These are phyloP conservation scores for Sugiyamaella sp. DNA, from an alignment of 1,139 yeast species.

Conservation along the genomic window DNA sequence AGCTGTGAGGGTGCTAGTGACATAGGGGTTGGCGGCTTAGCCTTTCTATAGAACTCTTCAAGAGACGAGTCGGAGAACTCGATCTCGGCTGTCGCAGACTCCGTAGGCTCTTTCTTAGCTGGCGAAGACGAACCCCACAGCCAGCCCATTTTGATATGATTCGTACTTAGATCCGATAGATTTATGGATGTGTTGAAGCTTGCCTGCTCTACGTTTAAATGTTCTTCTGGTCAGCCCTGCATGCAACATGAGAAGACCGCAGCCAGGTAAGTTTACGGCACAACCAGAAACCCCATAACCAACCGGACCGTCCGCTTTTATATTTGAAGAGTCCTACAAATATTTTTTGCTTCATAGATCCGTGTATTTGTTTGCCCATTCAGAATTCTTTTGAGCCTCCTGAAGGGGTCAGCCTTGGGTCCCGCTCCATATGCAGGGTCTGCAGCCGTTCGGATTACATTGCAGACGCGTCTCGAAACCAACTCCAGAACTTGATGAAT, in stretches of 20 bases:
- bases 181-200: not conserved
- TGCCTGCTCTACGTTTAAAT: not conserved
- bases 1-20: slow-evolving; percentile 27
- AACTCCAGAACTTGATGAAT: slow-evolving; percentile 1
- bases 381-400: too few species aligned
- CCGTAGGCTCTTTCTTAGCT: not conserved
- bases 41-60: slow-evolving; percentile 27
- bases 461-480: not conserved
- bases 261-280: not conserved
- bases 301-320: too few species aligned
- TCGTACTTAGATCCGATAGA: not conserved
- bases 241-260: too few species aligned
- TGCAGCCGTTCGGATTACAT: not conserved
- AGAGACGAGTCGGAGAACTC: slow-evolving; percentile 27
- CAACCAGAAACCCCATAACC: too few species aligned
- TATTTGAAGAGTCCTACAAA: too few species aligned
- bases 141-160: slow-evolving; percentile 15
- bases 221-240: too few species aligned
- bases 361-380: too few species aligned
- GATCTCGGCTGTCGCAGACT: slow-evolving; percentile 1
- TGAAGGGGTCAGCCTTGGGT: not conserved
- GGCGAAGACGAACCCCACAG: slow-evolving; percentile 10
- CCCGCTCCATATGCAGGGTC: not conserved
- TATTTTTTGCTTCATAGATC: too few species aligned
- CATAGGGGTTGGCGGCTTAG: slow-evolving; percentile 32